Base-by-base conservation (phyloP, 257 asterid species). In the Penstemon eatonii region DNA sequence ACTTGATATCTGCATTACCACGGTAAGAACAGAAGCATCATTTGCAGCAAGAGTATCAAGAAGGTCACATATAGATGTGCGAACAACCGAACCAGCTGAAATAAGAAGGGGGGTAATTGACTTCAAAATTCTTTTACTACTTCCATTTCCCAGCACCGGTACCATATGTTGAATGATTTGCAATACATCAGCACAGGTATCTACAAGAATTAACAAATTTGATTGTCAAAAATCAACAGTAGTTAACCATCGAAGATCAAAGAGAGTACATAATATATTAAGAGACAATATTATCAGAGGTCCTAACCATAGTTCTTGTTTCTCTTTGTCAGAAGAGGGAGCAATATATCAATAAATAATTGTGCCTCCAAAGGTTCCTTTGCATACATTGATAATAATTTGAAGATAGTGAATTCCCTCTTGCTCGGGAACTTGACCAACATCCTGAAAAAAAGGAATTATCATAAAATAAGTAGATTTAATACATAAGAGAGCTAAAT, bases 41-140 rank as follows among this genome's bases (percentile, higher is more conserved):
- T 72, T 78, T 58, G 66, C 80, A 19, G 96, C 90, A 45, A 91
- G 75, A 73, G 95, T 82, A 79, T 83, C 92, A 73, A 94, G 92
- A 68, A 89, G 92, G 63, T 85, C 92, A 65, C 96, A 93, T 59
- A 93, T 82, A 46, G 92, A 79, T 38, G 70, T 67, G 43, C 96
- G 82, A 63, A 84, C 86, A 64, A 70, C 85, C 78, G 77, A 65
- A 66, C 75, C 90, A 65, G 85, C 85, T 75, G 82, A 81, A 57
- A 87, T 78, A 52, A 93, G 89, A 76, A 93, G 85, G 36, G 96
- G 89, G 79, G 89, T 79, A 44, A 90, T 66, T 55, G 96, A 78
- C 69, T 54, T 72, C 74, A 90, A 64, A 57, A 93, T 78, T 66
- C 74, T 81, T 76, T 69, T 75, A 80, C 85, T 83, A 42, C 71